Conservation (phyloP, 345 rosid species). For the Boechera divaricarpa region DNA sequence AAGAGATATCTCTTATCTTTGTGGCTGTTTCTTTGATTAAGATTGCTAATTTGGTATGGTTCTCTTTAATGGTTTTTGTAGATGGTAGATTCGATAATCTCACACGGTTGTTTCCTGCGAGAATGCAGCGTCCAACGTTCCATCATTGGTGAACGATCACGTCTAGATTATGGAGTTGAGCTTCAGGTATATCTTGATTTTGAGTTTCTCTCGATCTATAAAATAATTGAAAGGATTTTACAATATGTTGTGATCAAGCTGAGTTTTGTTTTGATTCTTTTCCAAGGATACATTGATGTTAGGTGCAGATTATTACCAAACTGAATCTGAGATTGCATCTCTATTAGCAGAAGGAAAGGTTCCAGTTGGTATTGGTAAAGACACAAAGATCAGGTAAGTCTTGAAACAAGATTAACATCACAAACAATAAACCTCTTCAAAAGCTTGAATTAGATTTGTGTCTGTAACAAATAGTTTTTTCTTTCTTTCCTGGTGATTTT, state of each 20-base stretch:
- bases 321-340: slow-evolving; percentile 70
- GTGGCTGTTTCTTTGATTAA: slow-evolving; percentile 10
- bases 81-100: slow-evolving; percentile 73
- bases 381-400: slow-evolving; percentile 66
- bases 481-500: not conserved
- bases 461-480: not conserved
- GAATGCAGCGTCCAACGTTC: slow-evolving; percentile 83
- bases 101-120: slow-evolving; percentile 84
- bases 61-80: slow-evolving; percentile 32
- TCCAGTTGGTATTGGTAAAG: slow-evolving; percentile 76
- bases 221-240: not conserved
- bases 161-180: slow-evolving; percentile 82
- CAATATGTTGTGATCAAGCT: not conserved
- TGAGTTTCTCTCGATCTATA: not conserved
- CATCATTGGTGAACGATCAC: slow-evolving; percentile 74
- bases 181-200: slow-evolving; percentile 52
- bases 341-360: slow-evolving; percentile 63
- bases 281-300: slow-evolving; percentile 82
- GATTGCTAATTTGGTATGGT: slow-evolving; percentile 21
- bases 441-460: not conserved
- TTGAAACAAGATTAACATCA: no score
- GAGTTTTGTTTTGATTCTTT: not conserved
- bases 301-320: slow-evolving; percentile 87
- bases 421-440: not conserved
- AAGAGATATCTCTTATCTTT: not conserved